Percentiles rank a stretch among this genome's conserved stretches.
These are phyloP conservation scores for Microcyclospora tardicrescens DNA, from an alignment of 2,329 filamentous ascomycete species.

Conservation along the genomic window DNA sequence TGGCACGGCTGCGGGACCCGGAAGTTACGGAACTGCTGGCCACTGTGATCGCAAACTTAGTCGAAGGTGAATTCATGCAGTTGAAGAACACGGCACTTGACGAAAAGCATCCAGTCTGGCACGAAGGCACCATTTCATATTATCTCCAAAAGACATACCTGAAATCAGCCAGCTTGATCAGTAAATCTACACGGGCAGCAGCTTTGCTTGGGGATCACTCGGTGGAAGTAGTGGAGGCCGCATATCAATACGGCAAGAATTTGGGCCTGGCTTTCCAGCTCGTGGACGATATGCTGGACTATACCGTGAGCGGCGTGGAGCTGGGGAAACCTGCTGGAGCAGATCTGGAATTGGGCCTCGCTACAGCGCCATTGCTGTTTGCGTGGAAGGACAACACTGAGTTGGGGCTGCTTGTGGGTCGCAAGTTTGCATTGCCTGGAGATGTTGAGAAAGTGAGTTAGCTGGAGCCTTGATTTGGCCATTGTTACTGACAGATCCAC, in stretches of 20 bases:
- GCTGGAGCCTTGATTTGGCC: neutral
- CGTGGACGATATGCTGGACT: constrained; percentile 96
- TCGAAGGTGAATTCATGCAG: constrained; percentile 99
- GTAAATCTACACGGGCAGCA: constrained; percentile 84
- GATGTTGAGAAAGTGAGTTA: constrained; percentile 69
- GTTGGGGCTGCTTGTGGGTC: constrained; percentile 74
- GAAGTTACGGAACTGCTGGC: constrained; percentile 91
- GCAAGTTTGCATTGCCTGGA: constrained; percentile 73
- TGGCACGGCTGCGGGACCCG: constrained; percentile 78
- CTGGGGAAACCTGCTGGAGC: constrained; percentile 91
- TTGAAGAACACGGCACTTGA: constrained; percentile 89
- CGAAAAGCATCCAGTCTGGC: constrained; percentile 72
- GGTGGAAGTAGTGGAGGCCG: constrained; percentile 70
- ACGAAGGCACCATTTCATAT: constrained; percentile 78
- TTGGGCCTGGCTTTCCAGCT: constrained; percentile 91
- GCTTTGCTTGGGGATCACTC: constrained; percentile 72
- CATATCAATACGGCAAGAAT: constrained; percentile 87
- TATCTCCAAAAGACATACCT: constrained; percentile 98
- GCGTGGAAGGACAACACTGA: constrained; percentile 74
- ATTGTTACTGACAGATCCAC: constrained; percentile 12
- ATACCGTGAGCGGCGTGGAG: constrained; percentile 72
- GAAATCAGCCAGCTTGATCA: constrained; percentile 90
- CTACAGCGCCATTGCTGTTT: constrained; percentile 86
- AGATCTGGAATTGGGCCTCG: constrained; percentile 82
- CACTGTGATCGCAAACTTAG: constrained; percentile 92